These are phyloP conservation scores for Heliamphora pulchella DNA, from an alignment of 179 eudicot species.

Conservation along the genomic window DNA sequence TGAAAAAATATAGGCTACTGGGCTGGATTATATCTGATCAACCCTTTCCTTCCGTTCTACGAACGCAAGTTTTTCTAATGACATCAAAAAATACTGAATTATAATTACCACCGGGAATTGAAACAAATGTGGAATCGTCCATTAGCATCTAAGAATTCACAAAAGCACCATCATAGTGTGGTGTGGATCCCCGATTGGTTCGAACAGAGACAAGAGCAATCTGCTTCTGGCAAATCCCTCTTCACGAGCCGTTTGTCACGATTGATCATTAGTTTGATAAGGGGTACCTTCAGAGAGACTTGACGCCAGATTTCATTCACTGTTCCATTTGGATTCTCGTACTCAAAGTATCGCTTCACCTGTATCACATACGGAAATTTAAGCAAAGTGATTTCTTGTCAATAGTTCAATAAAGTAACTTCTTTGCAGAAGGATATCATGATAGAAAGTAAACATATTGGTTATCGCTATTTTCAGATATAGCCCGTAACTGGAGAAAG, in stretches of 20 bases:
- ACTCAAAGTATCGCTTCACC: conserved; percentile 59
- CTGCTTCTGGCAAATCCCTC: conserved; percentile 44
- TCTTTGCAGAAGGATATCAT: neutral
- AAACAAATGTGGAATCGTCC: neutral
- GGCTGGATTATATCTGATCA: neutral
- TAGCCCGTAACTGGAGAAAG: neutral
- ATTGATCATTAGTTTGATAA: conserved; percentile 51
- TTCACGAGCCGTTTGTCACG: conserved; percentile 55
- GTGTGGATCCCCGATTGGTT: conserved; percentile 25
- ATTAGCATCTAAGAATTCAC: neutral
- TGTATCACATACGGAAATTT: conserved; percentile 13
- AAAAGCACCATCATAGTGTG: conserved; percentile 3
- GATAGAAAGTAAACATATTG: neutral
- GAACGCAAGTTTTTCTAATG: too few species aligned
- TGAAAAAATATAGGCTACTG: neutral
- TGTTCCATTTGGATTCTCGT: conserved; percentile 54
- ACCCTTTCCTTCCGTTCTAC: neutral
- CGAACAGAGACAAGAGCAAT: conserved; percentile 57
- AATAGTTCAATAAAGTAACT: neutral
- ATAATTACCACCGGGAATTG: neutral
- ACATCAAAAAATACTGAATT: neutral
- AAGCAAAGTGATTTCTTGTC: neutral
- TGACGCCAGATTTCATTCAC: conserved; percentile 63
- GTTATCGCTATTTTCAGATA: neutral
- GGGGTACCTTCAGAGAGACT: conserved; percentile 52